Evolutionary conservation across 768 basidiomycete genomes (phyloP).

Genomic region (Chalciporus piperatus): DNA sequence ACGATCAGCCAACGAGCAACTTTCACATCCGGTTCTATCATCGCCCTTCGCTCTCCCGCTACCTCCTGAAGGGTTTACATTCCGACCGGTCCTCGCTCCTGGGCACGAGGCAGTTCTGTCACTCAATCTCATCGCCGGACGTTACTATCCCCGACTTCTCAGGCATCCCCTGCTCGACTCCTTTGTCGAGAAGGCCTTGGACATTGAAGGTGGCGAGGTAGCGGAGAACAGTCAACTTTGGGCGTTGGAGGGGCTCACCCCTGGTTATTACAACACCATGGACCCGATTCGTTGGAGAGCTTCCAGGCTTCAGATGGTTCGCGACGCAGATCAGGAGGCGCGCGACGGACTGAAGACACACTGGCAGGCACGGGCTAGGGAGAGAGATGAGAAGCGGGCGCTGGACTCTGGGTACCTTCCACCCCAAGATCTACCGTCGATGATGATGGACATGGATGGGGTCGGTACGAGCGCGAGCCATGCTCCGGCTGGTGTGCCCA

Average conservation of each 20-base stretch:
- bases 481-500: neutral
- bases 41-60: slow-evolving; percentile 49
- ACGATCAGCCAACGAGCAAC: slow-evolving; percentile 28
- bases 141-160: slow-evolving; percentile 77
- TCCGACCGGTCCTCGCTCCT: slow-evolving; percentile 61
- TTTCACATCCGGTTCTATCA: slow-evolving; percentile 35
- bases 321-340: slow-evolving; percentile 57
- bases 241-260: slow-evolving; percentile 67
- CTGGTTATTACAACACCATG: slow-evolving; percentile 66
- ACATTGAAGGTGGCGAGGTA: slow-evolving; percentile 36
- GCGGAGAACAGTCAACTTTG: slow-evolving; percentile 52
- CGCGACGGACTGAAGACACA: slow-evolving; percentile 40
- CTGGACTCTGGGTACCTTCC: slow-evolving; percentile 16
- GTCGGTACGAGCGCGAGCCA: slow-evolving; percentile 4
- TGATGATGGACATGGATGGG: slow-evolving; percentile 2
- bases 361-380: slow-evolving; percentile 31
- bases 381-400: slow-evolving; percentile 24
- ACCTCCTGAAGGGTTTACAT: slow-evolving; percentile 66
- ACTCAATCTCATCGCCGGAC: slow-evolving; percentile 67
- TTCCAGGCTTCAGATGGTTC: slow-evolving; percentile 53
- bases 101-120: slow-evolving; percentile 66
- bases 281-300: slow-evolving; percentile 62
- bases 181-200: slow-evolving; percentile 39
- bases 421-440: slow-evolving; percentile 7
- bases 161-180: slow-evolving; percentile 56